Evolutionary conservation across 441 rosid species (phyloP).

Genomic region (Erodium texanum): DNA sequence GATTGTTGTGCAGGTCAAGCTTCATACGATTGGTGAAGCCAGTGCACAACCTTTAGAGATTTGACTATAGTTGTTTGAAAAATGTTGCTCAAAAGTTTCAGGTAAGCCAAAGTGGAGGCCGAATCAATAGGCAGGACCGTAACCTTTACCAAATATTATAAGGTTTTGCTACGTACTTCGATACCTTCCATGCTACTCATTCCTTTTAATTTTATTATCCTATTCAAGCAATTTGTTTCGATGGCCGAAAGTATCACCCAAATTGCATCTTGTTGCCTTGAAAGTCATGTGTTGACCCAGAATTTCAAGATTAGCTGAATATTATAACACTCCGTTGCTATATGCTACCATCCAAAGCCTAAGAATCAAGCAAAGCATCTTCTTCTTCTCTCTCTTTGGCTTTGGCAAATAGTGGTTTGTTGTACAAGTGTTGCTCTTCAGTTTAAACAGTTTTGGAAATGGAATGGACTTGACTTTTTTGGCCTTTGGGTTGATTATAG

Average conservation of each 20-base stretch:
- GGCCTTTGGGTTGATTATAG: not conserved
- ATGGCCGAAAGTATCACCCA: not conserved
- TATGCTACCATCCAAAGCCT: not conserved
- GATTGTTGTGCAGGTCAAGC: not conserved
- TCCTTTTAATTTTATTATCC: not conserved
- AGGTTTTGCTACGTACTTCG: not conserved
- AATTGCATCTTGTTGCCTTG: not conserved
- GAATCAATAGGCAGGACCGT: not conserved
- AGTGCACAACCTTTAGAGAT: not conserved
- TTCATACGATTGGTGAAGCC: no score
- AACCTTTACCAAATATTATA: not conserved
- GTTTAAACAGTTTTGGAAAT: not conserved
- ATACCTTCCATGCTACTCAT: not conserved
- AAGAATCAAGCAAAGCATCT: not conserved
- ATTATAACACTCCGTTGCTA: not conserved
- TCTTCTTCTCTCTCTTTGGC: not conserved
- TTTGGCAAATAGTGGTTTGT: not conserved
- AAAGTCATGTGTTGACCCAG: not conserved
- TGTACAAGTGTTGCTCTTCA: not conserved
- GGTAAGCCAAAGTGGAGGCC: not conserved
- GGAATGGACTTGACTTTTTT: not conserved
- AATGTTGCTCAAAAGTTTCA: not conserved
- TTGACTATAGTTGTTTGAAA: not conserved
- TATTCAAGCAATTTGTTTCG: not conserved
- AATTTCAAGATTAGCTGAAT: constrained; percentile 1